Evolutionary conservation across 768 basidiomycete species (phyloP).

Genomic region (Russula sp.): DNA sequence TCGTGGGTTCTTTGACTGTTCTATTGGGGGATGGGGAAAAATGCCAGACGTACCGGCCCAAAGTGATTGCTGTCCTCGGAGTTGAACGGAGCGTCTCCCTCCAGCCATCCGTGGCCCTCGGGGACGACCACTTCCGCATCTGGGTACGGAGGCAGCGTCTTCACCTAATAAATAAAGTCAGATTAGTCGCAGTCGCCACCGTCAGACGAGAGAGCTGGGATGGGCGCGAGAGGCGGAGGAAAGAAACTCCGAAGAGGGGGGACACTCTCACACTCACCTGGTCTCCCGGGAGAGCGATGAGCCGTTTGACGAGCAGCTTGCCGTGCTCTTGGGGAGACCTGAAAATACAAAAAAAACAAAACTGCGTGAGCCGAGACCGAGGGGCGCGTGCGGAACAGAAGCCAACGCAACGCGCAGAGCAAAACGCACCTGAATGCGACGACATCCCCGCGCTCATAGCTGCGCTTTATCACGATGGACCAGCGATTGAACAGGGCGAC

Average conservation of each 20-base stretch:
- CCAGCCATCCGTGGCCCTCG: constrained; percentile 21
- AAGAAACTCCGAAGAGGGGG: neutral
- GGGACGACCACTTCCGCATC: constrained; percentile 17
- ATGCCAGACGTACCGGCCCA: constrained; percentile 14
- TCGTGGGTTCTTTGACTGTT: neutral
- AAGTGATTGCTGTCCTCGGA: constrained; percentile 26
- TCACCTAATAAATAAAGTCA: constrained; percentile 16
- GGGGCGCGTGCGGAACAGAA: too few species aligned
- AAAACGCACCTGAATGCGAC: constrained; percentile 20
- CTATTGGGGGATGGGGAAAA: too few species aligned
- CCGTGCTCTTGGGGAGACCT: constrained; percentile 21
- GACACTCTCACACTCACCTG: constrained; percentile 1
- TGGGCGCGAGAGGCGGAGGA: too few species aligned
- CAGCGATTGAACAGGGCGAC: constrained; percentile 21
- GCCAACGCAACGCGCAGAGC: too few species aligned
- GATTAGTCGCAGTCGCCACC: neutral
- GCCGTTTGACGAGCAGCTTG: constrained; percentile 19
- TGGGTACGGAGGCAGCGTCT: constrained; percentile 23
- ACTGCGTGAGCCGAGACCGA: too few species aligned
- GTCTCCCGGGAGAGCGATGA: constrained; percentile 24
- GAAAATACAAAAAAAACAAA: neutral
- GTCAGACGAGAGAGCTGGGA: neutral
- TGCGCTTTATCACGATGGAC: constrained; percentile 11
- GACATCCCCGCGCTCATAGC: constrained; percentile 21
- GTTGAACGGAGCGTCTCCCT: constrained; percentile 22